phyloP scores from a whole-genome alignment of 2,329 filamentous ascomycete genomes.

The Albophoma yamanashiensis region DNA sequence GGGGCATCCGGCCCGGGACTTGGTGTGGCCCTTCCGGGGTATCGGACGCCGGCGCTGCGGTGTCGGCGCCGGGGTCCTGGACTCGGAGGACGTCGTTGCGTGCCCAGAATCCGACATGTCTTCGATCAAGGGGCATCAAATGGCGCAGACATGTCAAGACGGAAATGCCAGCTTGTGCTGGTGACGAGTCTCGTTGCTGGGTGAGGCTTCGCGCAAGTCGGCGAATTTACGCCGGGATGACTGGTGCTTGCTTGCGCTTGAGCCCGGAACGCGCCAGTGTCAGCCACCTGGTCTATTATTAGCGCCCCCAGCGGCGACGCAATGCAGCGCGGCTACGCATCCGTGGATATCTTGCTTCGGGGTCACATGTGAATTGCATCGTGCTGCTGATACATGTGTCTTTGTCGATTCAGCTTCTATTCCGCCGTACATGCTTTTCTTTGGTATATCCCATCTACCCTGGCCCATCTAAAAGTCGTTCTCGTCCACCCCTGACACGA shows the following conservation, averaged over 20 bases:
- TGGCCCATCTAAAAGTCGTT: constrained; percentile 60
- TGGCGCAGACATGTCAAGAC: neutral
- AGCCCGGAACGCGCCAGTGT: neutral
- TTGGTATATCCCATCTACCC: constrained; percentile 12
- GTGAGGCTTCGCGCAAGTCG: neutral
- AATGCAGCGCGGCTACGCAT: neutral
- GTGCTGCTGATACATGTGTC: neutral
- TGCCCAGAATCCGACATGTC: neutral
- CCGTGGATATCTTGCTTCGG: neutral
- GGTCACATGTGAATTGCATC: neutral
- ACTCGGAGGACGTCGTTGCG: neutral
- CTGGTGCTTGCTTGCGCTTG: neutral
- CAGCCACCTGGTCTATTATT: neutral
- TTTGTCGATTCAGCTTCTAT: constrained; percentile 4
- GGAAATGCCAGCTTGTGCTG: neutral
- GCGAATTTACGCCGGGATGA: neutral
- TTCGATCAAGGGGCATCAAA: neutral
- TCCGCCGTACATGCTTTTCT: constrained; percentile 13
- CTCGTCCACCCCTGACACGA: constrained; percentile 78
- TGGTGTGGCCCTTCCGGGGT: constrained; percentile 23
- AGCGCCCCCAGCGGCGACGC: neutral
- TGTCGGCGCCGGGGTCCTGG: neutral
- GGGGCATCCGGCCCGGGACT: constrained; percentile 21
- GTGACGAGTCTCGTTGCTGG: neutral
- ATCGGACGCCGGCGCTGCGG: constrained; percentile 15